Evolutionary conservation across 768 basidiomycete species (phyloP).

Genomic region (Cystofilobasidium macerans): DNA sequence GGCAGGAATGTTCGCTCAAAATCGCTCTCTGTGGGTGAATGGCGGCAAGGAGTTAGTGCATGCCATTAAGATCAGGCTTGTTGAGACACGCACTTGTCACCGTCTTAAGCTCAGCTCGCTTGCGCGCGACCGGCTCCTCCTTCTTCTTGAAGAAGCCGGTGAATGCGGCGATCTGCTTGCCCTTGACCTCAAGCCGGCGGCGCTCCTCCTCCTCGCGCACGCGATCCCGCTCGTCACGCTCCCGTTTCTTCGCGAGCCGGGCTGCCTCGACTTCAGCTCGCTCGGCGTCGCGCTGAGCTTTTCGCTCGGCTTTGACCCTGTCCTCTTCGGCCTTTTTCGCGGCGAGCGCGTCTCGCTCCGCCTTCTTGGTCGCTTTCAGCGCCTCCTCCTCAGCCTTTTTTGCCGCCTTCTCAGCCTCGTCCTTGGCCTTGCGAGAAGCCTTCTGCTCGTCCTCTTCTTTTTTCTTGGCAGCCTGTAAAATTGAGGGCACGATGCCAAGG

Average conservation of each 20-base stretch:
- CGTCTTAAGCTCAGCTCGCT: slow-evolving; percentile 29
- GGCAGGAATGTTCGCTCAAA: slow-evolving; percentile 68
- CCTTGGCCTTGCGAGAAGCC: slow-evolving; percentile 5
- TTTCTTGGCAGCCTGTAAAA: neutral
- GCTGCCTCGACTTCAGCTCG: neutral
- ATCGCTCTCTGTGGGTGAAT: slow-evolving; percentile 43
- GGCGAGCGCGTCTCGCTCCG: neutral
- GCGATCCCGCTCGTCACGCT: too few species aligned
- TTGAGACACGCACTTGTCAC: slow-evolving; percentile 27
- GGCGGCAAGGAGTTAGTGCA: neutral
- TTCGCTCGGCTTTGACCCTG: neutral
- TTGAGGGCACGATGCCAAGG: too few species aligned
- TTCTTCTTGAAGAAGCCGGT: slow-evolving; percentile 55
- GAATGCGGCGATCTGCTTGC: slow-evolving; percentile 58
- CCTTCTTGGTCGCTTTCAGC: neutral
- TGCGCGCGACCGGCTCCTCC: slow-evolving; percentile 33
- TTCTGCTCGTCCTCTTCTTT: neutral
- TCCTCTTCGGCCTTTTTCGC: slow-evolving; percentile 6
- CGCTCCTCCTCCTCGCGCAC: slow-evolving; percentile 41
- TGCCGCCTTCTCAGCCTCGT: neutral
- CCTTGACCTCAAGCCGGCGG: slow-evolving; percentile 44
- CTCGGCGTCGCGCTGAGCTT: neutral
- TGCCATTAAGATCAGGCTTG: neutral
- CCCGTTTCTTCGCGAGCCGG: too few species aligned
- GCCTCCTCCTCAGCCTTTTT: slow-evolving; percentile 4